Conservation (phyloP, 805 yeast species). For the Torulaspora delbrueckii region DNA sequence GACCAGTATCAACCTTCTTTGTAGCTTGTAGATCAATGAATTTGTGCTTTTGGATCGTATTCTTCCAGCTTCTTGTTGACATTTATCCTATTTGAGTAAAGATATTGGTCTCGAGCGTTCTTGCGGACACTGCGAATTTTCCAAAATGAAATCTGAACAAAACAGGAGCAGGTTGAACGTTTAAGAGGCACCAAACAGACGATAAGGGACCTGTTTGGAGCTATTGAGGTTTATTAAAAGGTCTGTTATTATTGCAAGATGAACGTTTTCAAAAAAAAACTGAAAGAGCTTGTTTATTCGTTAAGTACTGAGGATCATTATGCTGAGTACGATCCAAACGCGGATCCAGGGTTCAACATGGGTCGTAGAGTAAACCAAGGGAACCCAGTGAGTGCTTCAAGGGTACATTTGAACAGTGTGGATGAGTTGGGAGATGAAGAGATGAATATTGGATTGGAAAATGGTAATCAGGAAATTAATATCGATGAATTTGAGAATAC, state of each 20-base stretch:
- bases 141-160: not conserved
- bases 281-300: constrained; percentile 59
- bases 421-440: constrained; percentile 18
- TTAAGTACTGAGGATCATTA: constrained; percentile 64
- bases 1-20: not conserved
- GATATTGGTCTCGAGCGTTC: constrained; percentile 1
- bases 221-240: not conserved
- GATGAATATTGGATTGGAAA: constrained; percentile 15
- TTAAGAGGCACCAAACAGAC: not conserved
- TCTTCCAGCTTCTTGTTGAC: not conserved
- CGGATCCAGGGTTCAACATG: constrained; percentile 31
- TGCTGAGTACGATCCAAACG: constrained; percentile 56
- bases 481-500: constrained; percentile 33
- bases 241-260: constrained; percentile 13
- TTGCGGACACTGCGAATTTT: constrained; percentile 1
- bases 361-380: constrained; percentile 21
- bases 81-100: not conserved
- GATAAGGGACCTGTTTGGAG: not conserved
- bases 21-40: not conserved
- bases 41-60: not conserved
- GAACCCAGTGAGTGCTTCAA: constrained; percentile 15
- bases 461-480: constrained; percentile 38
- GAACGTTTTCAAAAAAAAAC: constrained; percentile 41
- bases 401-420: constrained; percentile 16
- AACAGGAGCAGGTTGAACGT: not conserved